A percentile compares a stretch with the other conserved stretches of the same genome.
Evolutionary conservation across 495 filamentous ascomycete genomes (phyloP).

Genomic region (Letharia columbiana): DNA sequence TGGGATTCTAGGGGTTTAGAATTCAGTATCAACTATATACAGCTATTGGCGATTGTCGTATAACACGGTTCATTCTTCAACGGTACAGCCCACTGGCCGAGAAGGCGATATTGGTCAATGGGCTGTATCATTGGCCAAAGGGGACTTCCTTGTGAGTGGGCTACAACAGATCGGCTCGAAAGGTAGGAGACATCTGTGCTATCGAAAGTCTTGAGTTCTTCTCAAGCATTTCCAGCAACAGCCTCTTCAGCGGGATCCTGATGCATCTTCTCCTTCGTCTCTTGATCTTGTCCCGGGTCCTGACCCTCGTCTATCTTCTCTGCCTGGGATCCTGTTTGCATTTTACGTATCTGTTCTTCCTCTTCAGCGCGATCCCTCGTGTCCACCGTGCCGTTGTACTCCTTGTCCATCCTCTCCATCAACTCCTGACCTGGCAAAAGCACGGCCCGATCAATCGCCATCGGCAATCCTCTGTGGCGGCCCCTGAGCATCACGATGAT

Average conservation of each 20-base stretch:
- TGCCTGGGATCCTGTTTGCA: background rate
- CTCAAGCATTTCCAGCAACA: background rate
- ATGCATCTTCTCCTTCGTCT: background rate
- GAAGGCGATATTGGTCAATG: too few species aligned
- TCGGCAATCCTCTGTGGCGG: background rate
- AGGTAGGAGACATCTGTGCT: too few species aligned
- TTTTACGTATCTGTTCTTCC: background rate
- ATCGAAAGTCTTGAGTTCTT: too few species aligned
- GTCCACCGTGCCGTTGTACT: background rate
- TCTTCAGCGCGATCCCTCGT: background rate
- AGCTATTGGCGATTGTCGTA: too few species aligned
- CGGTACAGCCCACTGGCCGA: too few species aligned
- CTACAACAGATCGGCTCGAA: too few species aligned
- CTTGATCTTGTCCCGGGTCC: background rate
- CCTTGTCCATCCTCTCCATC: conserved; percentile 5
- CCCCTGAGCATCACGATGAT: background rate
- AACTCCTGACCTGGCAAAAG: background rate
- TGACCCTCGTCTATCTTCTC: background rate
- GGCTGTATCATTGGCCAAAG: too few species aligned
- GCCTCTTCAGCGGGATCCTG: background rate
- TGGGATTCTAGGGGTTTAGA: too few species aligned
- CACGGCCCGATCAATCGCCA: background rate
- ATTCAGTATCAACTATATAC: too few species aligned
- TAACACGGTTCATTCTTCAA: too few species aligned
- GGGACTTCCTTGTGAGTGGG: too few species aligned